phyloP scores from a whole-genome alignment of 495 filamentous ascomycete species.

The Xylaria cubensis region DNA sequence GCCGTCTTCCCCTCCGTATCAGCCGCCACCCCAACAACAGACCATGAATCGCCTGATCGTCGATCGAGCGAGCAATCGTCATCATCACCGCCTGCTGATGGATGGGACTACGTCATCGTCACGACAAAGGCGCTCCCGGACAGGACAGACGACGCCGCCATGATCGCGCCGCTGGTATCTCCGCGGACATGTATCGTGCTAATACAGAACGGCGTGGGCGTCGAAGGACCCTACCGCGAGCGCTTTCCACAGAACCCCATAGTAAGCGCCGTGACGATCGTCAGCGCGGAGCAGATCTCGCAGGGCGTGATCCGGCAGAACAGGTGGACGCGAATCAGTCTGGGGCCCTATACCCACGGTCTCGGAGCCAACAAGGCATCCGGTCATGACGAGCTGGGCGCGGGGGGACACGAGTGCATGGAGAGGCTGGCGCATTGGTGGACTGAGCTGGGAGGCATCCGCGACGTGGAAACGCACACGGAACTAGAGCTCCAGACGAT shows the following conservation, averaged over 20 bases:
- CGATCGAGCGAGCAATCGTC: background rate
- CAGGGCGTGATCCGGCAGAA: slow-evolving; percentile 63
- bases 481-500: slow-evolving; percentile 63
- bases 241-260: slow-evolving; percentile 62
- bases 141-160: slow-evolving; percentile 51
- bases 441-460: slow-evolving; percentile 54
- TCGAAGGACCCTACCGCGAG: slow-evolving; percentile 66
- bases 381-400: slow-evolving; percentile 42
- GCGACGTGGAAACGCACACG: slow-evolving; percentile 56
- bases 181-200: slow-evolving; percentile 62
- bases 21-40: slow-evolving; percentile 37
- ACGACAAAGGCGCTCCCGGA: slow-evolving; percentile 66
- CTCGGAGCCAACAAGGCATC: slow-evolving; percentile 24
- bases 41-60: slow-evolving; percentile 21
- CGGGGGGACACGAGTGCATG: slow-evolving; percentile 34
- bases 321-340: slow-evolving; percentile 65
- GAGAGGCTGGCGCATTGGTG: slow-evolving; percentile 45
- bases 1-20: slow-evolving; percentile 53
- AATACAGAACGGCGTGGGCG: slow-evolving; percentile 75
- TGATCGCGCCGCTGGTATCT: slow-evolving; percentile 60
- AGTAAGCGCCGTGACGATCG: slow-evolving; percentile 65
- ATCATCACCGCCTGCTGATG: slow-evolving; percentile 28
- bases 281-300: slow-evolving; percentile 58
- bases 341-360: slow-evolving; percentile 59
- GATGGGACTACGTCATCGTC: slow-evolving; percentile 66